A percentile compares a stretch with the other conserved stretches of the same genome.
phyloP scores from a whole-genome alignment of 441 rosid species.

The Euphorbia schlechtendalii region DNA sequence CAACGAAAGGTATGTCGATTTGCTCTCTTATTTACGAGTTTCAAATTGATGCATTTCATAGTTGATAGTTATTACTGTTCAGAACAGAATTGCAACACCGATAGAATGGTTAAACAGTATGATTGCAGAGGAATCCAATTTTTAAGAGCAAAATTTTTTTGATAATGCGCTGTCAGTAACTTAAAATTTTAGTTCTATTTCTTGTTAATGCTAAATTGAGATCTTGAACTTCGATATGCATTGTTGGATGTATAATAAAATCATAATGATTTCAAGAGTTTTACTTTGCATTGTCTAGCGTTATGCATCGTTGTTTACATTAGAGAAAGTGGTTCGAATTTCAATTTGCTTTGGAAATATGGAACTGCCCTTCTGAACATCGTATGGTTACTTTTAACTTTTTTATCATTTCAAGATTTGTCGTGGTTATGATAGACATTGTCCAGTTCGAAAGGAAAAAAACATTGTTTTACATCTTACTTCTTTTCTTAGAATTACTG shows the following conservation, averaged over 20 bases:
- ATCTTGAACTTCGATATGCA: background rate
- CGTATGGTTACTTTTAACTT: background rate
- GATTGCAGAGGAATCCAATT: no score
- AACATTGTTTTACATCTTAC: background rate
- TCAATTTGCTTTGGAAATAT: background rate
- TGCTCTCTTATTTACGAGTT: background rate
- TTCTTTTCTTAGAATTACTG: background rate
- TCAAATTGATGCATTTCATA: background rate
- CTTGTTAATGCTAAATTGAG: background rate
- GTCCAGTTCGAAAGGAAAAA: background rate
- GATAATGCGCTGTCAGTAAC: background rate
- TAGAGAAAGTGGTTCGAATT: background rate
- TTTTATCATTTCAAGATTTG: background rate
- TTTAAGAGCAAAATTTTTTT: no score
- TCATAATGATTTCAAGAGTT: background rate
- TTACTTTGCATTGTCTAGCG: background rate
- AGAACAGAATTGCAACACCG: no score
- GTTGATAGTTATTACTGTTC: background rate
- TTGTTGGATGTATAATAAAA: background rate
- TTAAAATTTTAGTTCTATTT: background rate
- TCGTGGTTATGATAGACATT: background rate
- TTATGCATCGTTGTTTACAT: background rate
- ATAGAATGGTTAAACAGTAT: no score
- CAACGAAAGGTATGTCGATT: conserved; percentile 43
- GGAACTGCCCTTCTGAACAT: background rate